Percentiles rank a stretch among this genome's conserved stretches.
These are phyloP conservation scores for Puccinia triticina DNA, from an alignment of 1,284 basidiomycete species.

Conservation along the genomic window DNA sequence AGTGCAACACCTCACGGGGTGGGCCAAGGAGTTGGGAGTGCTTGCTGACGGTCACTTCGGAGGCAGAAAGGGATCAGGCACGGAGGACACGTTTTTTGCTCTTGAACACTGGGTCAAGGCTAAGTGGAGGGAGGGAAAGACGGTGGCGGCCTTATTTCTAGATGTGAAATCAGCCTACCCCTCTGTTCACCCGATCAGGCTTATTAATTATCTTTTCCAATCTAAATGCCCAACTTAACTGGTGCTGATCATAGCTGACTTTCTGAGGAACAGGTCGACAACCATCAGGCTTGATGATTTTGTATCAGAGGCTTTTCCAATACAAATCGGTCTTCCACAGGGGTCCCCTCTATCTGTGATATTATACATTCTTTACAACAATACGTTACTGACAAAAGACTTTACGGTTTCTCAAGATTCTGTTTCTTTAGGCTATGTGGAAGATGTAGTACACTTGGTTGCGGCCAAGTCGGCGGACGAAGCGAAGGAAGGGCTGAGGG, in stretches of 20 bases:
- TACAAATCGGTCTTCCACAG: constrained; percentile 18
- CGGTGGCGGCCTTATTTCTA: neutral
- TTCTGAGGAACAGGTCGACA: neutral
- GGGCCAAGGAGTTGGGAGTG: neutral
- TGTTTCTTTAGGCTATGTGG: constrained; percentile 11
- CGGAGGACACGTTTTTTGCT: too few species aligned
- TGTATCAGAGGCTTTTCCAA: neutral
- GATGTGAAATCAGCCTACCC: constrained; percentile 31
- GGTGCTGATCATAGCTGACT: neutral
- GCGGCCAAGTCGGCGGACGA: neutral
- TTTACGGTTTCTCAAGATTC: neutral
- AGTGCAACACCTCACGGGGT: neutral
- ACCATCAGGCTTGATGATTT: neutral
- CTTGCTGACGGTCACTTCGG: neutral
- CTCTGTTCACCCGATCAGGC: neutral
- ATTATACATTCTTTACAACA: constrained; percentile 30
- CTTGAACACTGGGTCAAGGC: too few species aligned
- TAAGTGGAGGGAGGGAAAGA: constrained; percentile 29
- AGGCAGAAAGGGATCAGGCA: neutral
- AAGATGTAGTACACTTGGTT: constrained; percentile 20
- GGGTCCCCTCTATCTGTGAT: constrained; percentile 29
- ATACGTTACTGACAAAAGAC: neutral
- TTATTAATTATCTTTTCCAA: neutral
- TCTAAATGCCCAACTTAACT: neutral
- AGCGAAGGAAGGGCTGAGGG: neutral